phyloP scores from a whole-genome alignment of 208 protist genomes.

The Trypanosoma lewisi region DNA sequence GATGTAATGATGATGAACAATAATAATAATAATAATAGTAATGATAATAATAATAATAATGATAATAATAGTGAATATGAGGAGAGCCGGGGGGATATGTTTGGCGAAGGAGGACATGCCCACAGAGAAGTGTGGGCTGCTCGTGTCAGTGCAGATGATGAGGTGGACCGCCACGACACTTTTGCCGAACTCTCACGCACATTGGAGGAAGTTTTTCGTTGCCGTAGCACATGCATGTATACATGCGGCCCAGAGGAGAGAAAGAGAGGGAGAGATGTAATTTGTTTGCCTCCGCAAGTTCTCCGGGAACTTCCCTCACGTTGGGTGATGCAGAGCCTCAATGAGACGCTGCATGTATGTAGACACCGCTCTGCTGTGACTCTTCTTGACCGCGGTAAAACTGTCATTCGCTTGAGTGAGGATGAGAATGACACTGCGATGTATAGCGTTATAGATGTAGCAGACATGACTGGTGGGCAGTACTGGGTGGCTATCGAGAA shows the following conservation, averaged over 20 bases:
- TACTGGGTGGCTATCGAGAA: conserved; percentile 33
- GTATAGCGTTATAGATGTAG: conserved; percentile 14
- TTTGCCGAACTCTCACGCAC: neutral
- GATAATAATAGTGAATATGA: no score
- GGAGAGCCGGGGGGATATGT: no score
- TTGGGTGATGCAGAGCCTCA: conserved; percentile 70
- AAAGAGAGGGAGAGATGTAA: no score
- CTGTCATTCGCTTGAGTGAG: conserved; percentile 6
- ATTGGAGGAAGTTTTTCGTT: conserved; percentile 3
- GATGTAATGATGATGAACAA: no score
- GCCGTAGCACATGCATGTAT: neutral
- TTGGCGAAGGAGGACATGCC: no score
- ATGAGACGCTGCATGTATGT: conserved; percentile 22
- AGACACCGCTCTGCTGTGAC: conserved; percentile 31
- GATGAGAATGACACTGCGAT: conserved; percentile 11
- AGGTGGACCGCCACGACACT: conserved; percentile 16
- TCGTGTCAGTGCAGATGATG: conserved; percentile 8
- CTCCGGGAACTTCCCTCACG: conserved; percentile 53
- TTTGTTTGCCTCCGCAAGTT: conserved; percentile 28
- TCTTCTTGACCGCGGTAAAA: conserved; percentile 43
- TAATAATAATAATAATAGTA: no score
- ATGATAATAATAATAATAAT: no score
- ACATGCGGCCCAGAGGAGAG: neutral
- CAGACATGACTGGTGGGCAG: conserved; percentile 18
- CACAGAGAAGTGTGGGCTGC: no score